phyloP scores from a whole-genome alignment of 805 yeast species.

The Candida pini region DNA sequence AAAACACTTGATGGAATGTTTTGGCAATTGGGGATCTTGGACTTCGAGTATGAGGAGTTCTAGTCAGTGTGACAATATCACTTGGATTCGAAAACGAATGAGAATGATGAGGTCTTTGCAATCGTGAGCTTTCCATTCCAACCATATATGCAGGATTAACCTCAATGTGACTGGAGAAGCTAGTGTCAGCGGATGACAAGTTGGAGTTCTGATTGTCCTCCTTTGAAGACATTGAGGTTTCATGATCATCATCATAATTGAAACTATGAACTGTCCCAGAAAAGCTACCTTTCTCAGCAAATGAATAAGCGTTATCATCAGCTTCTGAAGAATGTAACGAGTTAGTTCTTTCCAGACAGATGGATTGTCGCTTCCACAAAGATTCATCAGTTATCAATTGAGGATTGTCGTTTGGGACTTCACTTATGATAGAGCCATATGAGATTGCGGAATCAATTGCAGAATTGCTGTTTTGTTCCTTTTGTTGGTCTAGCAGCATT shows the following conservation, averaged over 20 bases:
- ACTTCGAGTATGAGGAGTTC: conserved; percentile 6
- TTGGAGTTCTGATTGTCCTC: no score
- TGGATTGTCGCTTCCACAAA: conserved; percentile 11
- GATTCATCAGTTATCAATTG: conserved; percentile 5
- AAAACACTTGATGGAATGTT: conserved; percentile 14
- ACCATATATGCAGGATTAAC: conserved; percentile 9
- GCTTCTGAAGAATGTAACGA: conserved; percentile 1
- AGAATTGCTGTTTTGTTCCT: conserved; percentile 8
- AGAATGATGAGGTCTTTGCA: conserved; percentile 10
- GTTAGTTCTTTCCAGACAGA: conserved; percentile 8
- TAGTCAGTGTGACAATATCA: conserved; percentile 8
- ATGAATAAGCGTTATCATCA: conserved; percentile 8
- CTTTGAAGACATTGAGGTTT: background rate
- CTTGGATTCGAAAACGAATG: conserved; percentile 25
- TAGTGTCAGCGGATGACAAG: background rate
- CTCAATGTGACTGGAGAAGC: conserved; percentile 3
- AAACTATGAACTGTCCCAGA: conserved; percentile 5
- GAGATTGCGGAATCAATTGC: conserved; percentile 20
- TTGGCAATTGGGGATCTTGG: conserved; percentile 21
- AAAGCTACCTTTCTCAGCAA: no score
- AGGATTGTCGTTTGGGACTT: conserved; percentile 13
- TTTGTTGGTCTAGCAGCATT: conserved; percentile 14
- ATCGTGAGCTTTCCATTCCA: conserved; percentile 1
- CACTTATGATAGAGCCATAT: conserved; percentile 18
- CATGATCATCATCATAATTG: conserved; percentile 1